Evolutionary conservation across 805 yeast genomes (phyloP).

Genomic region (Myxozyma melibiosi): DNA sequence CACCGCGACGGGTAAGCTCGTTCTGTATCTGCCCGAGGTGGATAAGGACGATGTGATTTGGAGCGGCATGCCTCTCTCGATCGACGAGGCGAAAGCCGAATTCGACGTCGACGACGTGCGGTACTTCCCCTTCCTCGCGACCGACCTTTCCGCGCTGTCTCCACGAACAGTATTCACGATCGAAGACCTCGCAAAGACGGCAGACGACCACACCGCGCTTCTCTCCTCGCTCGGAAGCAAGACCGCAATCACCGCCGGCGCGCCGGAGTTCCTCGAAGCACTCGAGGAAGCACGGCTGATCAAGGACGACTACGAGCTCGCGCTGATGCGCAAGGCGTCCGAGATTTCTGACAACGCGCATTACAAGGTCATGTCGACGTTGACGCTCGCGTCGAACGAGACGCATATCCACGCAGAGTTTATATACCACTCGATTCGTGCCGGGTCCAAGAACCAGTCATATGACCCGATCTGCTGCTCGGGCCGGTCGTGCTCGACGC

Average conservation of each 20-base stretch:
- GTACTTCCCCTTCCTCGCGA: constrained; percentile 56
- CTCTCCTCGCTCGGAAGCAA: background rate
- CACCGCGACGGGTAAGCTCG: constrained; percentile 55
- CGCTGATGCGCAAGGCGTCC: constrained; percentile 76
- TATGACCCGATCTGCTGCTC: constrained; percentile 96
- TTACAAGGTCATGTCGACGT: constrained; percentile 86
- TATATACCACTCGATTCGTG: constrained; percentile 87
- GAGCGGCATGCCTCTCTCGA: constrained; percentile 83
- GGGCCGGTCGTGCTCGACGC: constrained; percentile 86
- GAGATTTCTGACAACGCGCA: constrained; percentile 86
- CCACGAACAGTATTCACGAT: constrained; percentile 33
- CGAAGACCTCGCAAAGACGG: constrained; percentile 35
- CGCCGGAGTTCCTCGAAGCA: constrained; percentile 50
- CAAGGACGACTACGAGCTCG: constrained; percentile 82
- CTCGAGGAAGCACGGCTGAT: constrained; percentile 84
- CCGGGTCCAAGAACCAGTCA: constrained; percentile 85
- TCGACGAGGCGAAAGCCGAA: constrained; percentile 61
- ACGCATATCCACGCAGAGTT: constrained; percentile 96
- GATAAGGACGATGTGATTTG: constrained; percentile 93
- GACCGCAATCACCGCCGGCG: constrained; percentile 26
- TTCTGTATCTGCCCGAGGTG: constrained; percentile 77
- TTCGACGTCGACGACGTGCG: constrained; percentile 84
- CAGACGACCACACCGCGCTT: constrained; percentile 22
- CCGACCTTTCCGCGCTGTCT: constrained; percentile 29
- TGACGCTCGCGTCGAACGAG: constrained; percentile 83